Evolutionary conservation across 75 land plant species (phyloP).

Genomic region (Pinus albicaulis): DNA sequence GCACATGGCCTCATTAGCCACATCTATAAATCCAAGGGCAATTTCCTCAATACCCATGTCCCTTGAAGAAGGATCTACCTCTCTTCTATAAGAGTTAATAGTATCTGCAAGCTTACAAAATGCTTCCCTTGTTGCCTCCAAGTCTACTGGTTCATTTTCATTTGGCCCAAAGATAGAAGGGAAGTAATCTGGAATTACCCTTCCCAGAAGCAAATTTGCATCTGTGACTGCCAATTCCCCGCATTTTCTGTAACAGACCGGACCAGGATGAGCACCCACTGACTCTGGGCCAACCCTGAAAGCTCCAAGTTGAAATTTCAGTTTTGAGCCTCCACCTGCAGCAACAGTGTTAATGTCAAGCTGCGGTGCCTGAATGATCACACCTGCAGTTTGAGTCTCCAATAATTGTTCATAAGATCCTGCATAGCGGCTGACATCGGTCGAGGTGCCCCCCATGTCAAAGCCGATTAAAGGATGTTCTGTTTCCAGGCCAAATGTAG

Average conservation of each 20-base stretch:
- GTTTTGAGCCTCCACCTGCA: conserved; percentile 97
- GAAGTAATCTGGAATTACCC: conserved; percentile 91
- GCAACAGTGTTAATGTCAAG: conserved; percentile 98
- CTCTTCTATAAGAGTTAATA: conserved; percentile 72
- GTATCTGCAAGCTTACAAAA: conserved; percentile 52
- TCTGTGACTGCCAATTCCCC: conserved; percentile 96
- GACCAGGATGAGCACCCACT: conserved; percentile 98
- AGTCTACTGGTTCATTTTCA: conserved; percentile 88
- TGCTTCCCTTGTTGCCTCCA: conserved; percentile 60
- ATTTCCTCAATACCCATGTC: conserved; percentile 93
- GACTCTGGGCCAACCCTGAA: conserved; percentile 97
- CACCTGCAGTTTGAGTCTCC: conserved; percentile 96
- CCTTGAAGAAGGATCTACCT: conserved; percentile 67
- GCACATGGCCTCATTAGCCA: conserved; percentile 99
- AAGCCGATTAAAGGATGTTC: conserved; percentile 88
- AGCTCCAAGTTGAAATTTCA: conserved; percentile 93
- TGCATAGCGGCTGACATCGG: conserved; percentile 99
- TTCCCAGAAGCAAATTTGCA: conserved; percentile 89
- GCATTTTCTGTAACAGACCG: conserved; percentile 96
- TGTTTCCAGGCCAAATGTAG: conserved; percentile 87
- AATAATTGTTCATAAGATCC: conserved; percentile 90
- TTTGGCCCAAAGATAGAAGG: conserved; percentile 96
- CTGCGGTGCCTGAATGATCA: conserved; percentile 95
- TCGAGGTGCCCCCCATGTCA: conserved; percentile 99
- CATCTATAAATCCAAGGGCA: conserved; percentile 93